These are phyloP conservation scores for Fraxinus xanthoxyloides DNA, from an alignment of 305 asterid genomes.

Conservation along the genomic window DNA sequence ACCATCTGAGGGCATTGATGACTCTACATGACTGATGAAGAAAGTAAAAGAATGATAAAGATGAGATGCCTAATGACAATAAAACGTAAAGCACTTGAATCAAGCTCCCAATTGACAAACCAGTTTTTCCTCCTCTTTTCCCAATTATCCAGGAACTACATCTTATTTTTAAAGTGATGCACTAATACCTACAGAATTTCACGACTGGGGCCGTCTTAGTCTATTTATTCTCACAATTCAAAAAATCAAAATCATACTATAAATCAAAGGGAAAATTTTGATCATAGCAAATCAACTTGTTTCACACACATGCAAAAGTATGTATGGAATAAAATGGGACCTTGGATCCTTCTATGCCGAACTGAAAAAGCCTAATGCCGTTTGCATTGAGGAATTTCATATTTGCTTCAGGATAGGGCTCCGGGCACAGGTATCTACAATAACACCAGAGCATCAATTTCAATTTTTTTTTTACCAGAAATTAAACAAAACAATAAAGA, in stretches of 20 bases:
- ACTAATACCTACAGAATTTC: not conserved
- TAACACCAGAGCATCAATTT: not conserved
- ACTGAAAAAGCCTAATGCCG: conserved; percentile 75
- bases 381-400: conserved; percentile 57
- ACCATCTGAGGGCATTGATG: not conserved
- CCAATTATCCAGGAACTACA: not conserved
- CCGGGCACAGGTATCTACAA: conserved; percentile 81
- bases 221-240: not conserved
- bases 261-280: not conserved
- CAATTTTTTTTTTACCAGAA: not conserved
- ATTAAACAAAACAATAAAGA: not conserved
- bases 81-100: not conserved
- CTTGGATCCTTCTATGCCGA: conserved; percentile 88
- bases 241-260: not conserved
- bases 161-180: not conserved
- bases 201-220: not conserved
- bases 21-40: not conserved
- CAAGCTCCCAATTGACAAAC: not conserved
- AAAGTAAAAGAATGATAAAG: not conserved
- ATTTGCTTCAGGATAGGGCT: conserved; percentile 77
- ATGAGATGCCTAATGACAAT: not conserved
- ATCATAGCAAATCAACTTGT: not conserved
- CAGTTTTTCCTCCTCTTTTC: not conserved
- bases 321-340: conserved; percentile 35
- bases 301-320: not conserved